Base-by-base conservation (phyloP, 2,329 filamentous ascomycete species). In the Phoma sp. region DNA sequence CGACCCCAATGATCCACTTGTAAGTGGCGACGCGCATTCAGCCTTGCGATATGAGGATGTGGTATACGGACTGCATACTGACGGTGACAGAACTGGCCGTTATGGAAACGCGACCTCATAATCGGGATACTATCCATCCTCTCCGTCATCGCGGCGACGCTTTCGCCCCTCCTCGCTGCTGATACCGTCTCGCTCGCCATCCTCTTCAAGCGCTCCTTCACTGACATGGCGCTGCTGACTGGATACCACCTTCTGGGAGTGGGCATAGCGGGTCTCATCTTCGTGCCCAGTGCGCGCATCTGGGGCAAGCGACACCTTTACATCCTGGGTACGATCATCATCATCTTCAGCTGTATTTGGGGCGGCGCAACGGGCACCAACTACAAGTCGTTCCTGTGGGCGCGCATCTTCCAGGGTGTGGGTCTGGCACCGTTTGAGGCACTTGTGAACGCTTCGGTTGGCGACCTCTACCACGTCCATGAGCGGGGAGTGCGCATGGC, bases 221-320 rank as follows among this genome's bases (percentile, higher is more conserved):
- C 88, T n/a, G 79, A 87, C 38, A 86, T 93, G 53, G 92, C 92
- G 3, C 79, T 95, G 10, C 78, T 96, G 36, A 97, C 93, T 0
- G 93, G 92, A 47, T 96, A 93, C 74, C 93, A 91, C 72, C 82
- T 97, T 18, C 84, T 93, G 25, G 93, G 91, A 18, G 89, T 91
- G 2, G 92, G 91, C 9, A 79, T 91, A 11, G 89, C 89, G 1
- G 92, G 90, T 45, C 86, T 95, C 72, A 81, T 97, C 60, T 93
- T 93, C 75, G 92, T 97, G 2, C 90, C 93, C 0, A 90, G 89
- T 0, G 91, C 90, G 18, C 86, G 93, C 52, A 88, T 97, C 59
- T 97, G 91, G 90, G 93, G 93, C 35, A 97, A 96, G 76, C 84
- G 93, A 36, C 93, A 97, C 78, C 78, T 92, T 13, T 97, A 96